These are phyloP conservation scores for Pinguiococcus pyrenoidosus DNA, from an alignment of 108 stramenopile genomes.

Conservation along the genomic window DNA sequence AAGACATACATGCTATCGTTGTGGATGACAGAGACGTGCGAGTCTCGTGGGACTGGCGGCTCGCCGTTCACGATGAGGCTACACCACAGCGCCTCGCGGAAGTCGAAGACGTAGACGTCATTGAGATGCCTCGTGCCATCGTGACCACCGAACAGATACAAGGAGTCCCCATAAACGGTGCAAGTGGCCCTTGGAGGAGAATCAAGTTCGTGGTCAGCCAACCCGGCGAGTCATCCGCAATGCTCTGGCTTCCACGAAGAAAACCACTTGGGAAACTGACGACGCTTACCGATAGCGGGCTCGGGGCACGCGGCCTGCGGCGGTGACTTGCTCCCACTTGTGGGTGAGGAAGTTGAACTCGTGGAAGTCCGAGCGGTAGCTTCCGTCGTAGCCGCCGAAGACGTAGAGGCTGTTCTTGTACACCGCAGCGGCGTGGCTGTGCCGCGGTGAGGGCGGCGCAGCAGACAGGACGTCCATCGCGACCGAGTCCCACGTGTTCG, in stretches of 20 bases:
- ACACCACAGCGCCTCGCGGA: constrained; percentile 65
- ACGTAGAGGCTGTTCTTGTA: constrained; percentile 61
- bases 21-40: constrained; percentile 72
- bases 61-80: constrained; percentile 54
- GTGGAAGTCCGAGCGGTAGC: constrained; percentile 56
- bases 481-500: constrained; percentile 67
- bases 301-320: constrained; percentile 65
- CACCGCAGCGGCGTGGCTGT: constrained; percentile 85
- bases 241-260: too few species aligned
- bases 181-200: too few species aligned
- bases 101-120: constrained; percentile 82
- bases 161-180: constrained; percentile 18
- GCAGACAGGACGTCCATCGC: too few species aligned
- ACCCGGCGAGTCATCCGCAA: too few species aligned
- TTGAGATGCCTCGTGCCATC: constrained; percentile 88
- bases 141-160: constrained; percentile 55
- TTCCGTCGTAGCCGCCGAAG: constrained; percentile 81
- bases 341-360: constrained; percentile 54
- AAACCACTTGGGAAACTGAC: too few species aligned
- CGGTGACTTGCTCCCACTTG: constrained; percentile 58
- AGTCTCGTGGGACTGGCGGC: constrained; percentile 70
- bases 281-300: constrained; percentile 93
- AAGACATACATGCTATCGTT: constrained; percentile 40
- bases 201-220: too few species aligned
- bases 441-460: constrained; percentile 74